phyloP scores from a whole-genome alignment of 495 filamentous ascomycete species.

The Neurospora tetraspora region DNA sequence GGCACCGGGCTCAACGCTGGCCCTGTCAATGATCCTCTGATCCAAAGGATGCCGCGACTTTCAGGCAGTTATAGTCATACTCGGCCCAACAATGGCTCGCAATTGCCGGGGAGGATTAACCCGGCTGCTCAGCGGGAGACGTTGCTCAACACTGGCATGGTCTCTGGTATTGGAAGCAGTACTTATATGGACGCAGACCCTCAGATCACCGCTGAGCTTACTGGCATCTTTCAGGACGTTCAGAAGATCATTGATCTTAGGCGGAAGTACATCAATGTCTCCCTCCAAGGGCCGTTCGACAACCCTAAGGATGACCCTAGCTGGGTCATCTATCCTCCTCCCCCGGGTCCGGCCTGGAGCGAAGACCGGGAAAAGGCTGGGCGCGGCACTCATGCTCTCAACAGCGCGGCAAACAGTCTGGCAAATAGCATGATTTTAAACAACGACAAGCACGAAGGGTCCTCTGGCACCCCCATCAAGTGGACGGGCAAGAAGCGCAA shows the following conservation, averaged over 20 bases:
- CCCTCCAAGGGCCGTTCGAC: slow-evolving; percentile 65
- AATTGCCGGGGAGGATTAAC: slow-evolving; percentile 19
- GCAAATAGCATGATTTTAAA: slow-evolving; percentile 45
- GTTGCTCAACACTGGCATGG: slow-evolving; percentile 16
- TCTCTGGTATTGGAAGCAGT: slow-evolving; percentile 24
- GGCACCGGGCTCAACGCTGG: slow-evolving; percentile 7
- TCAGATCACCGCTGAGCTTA: slow-evolving; percentile 69
- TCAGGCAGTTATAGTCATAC: slow-evolving; percentile 9
- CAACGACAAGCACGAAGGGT: slow-evolving; percentile 18
- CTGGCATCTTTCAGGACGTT: slow-evolving; percentile 77
- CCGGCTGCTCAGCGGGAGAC: slow-evolving; percentile 18
- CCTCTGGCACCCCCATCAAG: slow-evolving; percentile 11
- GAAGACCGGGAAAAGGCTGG: slow-evolving; percentile 47
- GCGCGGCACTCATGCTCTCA: slow-evolving; percentile 23
- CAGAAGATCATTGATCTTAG: slow-evolving; percentile 74
- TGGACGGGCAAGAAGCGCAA: slow-evolving; percentile 54
- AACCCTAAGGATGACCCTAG: slow-evolving; percentile 77
- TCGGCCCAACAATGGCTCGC: slow-evolving; percentile 12
- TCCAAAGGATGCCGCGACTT: background rate
- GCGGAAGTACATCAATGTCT: slow-evolving; percentile 81
- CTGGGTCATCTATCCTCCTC: slow-evolving; percentile 86
- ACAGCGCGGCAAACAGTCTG: slow-evolving; percentile 40
- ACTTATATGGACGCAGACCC: slow-evolving; percentile 49
- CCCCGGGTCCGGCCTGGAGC: slow-evolving; percentile 84
- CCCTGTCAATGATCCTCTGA: background rate